phyloP scores from a whole-genome alignment of 768 basidiomycete genomes.

The Coprinopsis cinerea region DNA sequence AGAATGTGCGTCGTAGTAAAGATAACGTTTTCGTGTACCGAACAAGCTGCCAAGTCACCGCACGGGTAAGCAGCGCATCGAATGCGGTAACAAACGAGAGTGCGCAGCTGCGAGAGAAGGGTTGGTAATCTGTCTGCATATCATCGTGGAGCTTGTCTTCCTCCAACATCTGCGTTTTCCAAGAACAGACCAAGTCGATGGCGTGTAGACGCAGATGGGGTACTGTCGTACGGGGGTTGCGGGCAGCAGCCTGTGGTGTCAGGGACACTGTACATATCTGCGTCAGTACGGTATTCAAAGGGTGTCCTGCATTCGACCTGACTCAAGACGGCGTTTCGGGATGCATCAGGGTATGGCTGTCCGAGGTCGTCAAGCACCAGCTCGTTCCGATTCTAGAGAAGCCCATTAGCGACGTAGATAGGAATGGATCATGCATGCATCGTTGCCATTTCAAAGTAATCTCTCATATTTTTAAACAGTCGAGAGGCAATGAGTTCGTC shows the following conservation, averaged over 20 bases:
- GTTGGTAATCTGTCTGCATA: constrained; percentile 24
- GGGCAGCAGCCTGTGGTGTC: constrained; percentile 7
- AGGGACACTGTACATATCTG: constrained; percentile 1
- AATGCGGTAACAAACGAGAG: constrained; percentile 50
- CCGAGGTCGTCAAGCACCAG: constrained; percentile 58
- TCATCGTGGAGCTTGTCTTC: constrained; percentile 3
- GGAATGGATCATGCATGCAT: not conserved
- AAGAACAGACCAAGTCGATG: constrained; percentile 30
- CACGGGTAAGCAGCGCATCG: constrained; percentile 46
- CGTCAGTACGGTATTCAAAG: not conserved
- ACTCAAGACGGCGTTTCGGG: constrained; percentile 22
- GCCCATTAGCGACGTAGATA: not conserved
- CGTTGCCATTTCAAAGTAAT: constrained; percentile 10
- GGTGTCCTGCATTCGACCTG: constrained; percentile 31
- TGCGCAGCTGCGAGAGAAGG: constrained; percentile 50
- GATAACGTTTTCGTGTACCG: constrained; percentile 33
- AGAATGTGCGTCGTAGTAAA: constrained; percentile 1
- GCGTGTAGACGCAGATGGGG: constrained; percentile 32
- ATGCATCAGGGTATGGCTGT: constrained; percentile 39
- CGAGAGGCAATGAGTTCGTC: constrained; percentile 3
- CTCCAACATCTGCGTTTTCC: constrained; percentile 19
- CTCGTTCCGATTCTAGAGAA: constrained; percentile 47
- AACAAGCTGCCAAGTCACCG: constrained; percentile 53
- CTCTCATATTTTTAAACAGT: constrained; percentile 2
- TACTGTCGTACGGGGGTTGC: not conserved